Conservation (phyloP, 352 stramenopile genomes). For the Phytophthora cactorum region DNA sequence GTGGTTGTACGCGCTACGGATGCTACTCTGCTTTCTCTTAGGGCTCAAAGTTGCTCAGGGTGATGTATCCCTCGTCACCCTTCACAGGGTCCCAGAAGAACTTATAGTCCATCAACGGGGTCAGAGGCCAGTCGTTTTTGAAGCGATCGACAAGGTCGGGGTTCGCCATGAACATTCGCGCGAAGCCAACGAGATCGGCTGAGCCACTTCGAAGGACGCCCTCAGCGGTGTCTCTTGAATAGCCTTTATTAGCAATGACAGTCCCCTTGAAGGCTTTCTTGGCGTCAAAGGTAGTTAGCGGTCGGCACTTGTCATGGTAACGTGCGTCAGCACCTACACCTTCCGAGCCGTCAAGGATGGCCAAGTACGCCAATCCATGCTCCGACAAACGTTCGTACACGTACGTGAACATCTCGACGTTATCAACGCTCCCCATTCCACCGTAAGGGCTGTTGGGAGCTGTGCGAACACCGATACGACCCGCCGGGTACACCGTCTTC, state of each 20-base stretch:
- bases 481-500: conserved; percentile 33
- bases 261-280: conserved; percentile 23
- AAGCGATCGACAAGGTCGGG: conserved; percentile 20
- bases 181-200: conserved; percentile 18
- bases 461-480: conserved; percentile 40
- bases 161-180: conserved; percentile 24
- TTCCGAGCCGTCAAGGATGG: conserved; percentile 38
- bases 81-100: conserved; percentile 6
- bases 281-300: conserved; percentile 12
- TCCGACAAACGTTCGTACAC: conserved; percentile 35
- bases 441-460: conserved; percentile 38
- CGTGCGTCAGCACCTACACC: conserved; percentile 29
- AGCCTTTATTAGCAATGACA: conserved; percentile 26
- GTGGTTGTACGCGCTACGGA: too few species aligned
- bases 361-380: conserved; percentile 32
- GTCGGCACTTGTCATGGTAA: conserved; percentile 38
- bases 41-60: neutral
- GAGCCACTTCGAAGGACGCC: conserved; percentile 13
- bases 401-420: conserved; percentile 46
- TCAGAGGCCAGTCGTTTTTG: conserved; percentile 23
- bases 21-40: neutral
- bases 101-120: conserved; percentile 18
- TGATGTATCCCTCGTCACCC: conserved; percentile 25
- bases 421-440: conserved; percentile 41
- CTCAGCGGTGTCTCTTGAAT: conserved; percentile 16